A percentile compares a stretch with the other conserved stretches of the same genome.
Evolutionary conservation across 2,329 filamentous ascomycete species (phyloP).

Genomic region (Ophiosphaerella narmari): DNA sequence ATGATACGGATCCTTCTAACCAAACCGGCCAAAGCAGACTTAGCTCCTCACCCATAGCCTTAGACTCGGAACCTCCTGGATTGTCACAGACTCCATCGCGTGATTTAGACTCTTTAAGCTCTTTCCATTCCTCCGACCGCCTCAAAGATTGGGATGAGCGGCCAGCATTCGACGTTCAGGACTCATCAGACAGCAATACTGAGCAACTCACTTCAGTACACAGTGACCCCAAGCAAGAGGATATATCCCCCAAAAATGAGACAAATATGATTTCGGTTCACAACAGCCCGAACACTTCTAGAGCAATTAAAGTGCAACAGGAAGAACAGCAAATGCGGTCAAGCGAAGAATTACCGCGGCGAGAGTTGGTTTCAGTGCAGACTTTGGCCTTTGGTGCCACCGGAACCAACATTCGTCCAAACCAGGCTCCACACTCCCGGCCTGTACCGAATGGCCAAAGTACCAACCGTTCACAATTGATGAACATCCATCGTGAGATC

Average conservation of each 20-base stretch:
- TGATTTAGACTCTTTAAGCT: constrained; percentile 29
- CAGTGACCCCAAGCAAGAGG: constrained; percentile 9
- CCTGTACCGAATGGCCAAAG: constrained; percentile 11
- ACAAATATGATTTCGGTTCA: neutral
- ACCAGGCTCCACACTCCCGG: constrained; percentile 7
- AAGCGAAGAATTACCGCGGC: constrained; percentile 32
- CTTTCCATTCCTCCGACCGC: constrained; percentile 28
- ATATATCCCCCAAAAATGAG: constrained; percentile 6
- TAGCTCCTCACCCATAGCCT: constrained; percentile 21
- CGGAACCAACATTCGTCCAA: constrained; percentile 7
- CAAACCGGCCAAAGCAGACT: constrained; percentile 8
- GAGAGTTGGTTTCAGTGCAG: constrained; percentile 26
- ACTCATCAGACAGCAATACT: constrained; percentile 7
- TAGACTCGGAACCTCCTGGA: constrained; percentile 30
- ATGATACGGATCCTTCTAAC: constrained; percentile 9
- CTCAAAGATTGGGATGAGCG: constrained; percentile 25
- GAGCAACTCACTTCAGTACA: constrained; percentile 11
- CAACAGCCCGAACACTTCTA: neutral
- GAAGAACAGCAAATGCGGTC: constrained; percentile 22
- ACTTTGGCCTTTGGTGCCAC: constrained; percentile 24
- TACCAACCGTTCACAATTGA: constrained; percentile 26
- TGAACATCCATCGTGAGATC: constrained; percentile 38
- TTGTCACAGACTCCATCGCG: constrained; percentile 35
- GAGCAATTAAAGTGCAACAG: too few relatives aligned
- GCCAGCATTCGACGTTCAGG: constrained; percentile 7